Evolutionary conservation across 2,329 filamentous ascomycete species (phyloP), one percentile per base, ranked within the genome.

Genomic region (Penicillium sp.): DNA sequence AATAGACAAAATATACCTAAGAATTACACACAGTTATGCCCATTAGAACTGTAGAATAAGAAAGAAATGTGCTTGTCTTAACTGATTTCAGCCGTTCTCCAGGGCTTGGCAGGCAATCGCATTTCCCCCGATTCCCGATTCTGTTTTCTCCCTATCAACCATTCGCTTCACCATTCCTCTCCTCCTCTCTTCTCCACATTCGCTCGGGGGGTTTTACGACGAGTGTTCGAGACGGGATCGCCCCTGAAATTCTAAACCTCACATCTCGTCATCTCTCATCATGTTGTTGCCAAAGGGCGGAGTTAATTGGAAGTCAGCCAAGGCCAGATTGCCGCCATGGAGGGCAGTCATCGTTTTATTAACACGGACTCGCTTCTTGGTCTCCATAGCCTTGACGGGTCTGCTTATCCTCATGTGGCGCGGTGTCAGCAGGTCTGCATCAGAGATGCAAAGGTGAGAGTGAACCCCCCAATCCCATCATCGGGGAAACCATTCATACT

Each of bases 221-320:
- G 61, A 62, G 60, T 59, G 53, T 61, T 53, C 56, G 51, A 61
- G 52, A 58, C 60, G 59, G 59, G 59, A 61, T 61, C 55, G 55
- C 57, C 57, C 64, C 63, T 65, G 62, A 64, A 65, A 52, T 53
- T 56, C 49, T 43, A 44, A 23, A 36, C 10, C 21, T 38, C 43
- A 29, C 1, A 29, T 3, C 19, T 45, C 71, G 80, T 66, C 62
- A 96, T 96, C 92, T 86, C 9, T 48, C 71, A 81, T 66, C 62
- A 97, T 97, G 93, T 86, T 97, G 80, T 86, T 96, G 68, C 90
- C 91, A 64, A 96, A 96, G 78, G 90, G 89, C 75, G 90, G 91
- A 74, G 84, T 93, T 71, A 92, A 87, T 75, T 97, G 93, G 93
- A 97, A 96, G 82, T 89, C 90, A 65, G 89, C 93, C 66, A 90